These are phyloP conservation scores for Viola pubescens DNA, from an alignment of 441 rosid genomes.

Conservation along the genomic window DNA sequence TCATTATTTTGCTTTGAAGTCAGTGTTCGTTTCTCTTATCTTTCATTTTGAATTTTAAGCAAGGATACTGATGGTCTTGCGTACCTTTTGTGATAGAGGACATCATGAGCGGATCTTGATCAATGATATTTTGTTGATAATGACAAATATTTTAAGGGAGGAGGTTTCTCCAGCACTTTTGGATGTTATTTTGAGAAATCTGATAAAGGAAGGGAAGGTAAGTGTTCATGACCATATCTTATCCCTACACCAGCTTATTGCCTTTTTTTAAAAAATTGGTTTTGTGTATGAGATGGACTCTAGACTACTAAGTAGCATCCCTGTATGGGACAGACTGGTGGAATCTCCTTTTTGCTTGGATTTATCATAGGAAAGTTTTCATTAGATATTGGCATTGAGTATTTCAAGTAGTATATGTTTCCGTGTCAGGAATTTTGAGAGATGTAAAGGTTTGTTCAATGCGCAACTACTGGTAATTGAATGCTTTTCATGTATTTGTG, in stretches of 20 bases:
- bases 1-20: no score
- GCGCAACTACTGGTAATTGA: no score
- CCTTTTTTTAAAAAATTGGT: background rate
- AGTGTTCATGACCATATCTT: constrained; percentile 16
- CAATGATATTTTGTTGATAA: constrained; percentile 53
- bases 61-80: constrained; percentile 13
- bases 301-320: background rate
- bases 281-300: background rate
- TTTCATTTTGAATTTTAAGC: background rate
- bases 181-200: constrained; percentile 61
- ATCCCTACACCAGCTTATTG: background rate
- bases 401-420: no score
- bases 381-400: no score
- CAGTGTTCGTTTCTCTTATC: no score
- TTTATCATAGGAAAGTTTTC: background rate
- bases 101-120: constrained; percentile 51
- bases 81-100: constrained; percentile 41
- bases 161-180: constrained; percentile 55
- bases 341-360: background rate
- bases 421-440: no score
- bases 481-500: no score
- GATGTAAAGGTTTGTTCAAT: no score
- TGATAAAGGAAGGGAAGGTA: constrained; percentile 63
- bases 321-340: no score
- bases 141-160: constrained; percentile 62